Conservation (phyloP, 2,329 filamentous ascomycete genomes). For the Fusarium vanettenii region DNA sequence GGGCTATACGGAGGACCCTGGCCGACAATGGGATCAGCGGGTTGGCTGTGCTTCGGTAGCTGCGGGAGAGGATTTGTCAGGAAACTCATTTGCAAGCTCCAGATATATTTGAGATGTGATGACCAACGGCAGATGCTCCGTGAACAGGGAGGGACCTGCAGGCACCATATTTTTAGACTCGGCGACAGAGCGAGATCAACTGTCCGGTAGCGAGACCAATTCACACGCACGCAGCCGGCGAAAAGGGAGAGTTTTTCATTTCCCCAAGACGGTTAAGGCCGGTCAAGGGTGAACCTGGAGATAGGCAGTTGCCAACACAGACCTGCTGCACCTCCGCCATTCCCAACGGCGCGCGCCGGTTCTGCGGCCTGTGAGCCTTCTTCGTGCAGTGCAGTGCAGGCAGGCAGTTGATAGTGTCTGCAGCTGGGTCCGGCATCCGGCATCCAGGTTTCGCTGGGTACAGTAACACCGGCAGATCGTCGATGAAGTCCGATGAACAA, state of each 20-base stretch:
- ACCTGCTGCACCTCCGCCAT: conserved; percentile 10
- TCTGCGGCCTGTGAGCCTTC: conserved; percentile 15
- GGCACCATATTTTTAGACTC: conserved; percentile 11
- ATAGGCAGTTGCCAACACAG: conserved; percentile 1
- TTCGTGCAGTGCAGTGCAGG: background rate
- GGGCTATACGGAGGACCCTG: conserved; percentile 8
- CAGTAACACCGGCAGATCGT: conserved; percentile 33
- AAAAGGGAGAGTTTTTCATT: conserved; percentile 25
- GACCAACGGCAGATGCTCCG: conserved; percentile 12
- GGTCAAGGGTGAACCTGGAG: conserved; percentile 12
- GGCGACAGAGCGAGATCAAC: background rate
- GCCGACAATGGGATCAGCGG: conserved; percentile 3
- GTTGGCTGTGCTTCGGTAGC: conserved; percentile 6
- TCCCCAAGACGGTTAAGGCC: background rate
- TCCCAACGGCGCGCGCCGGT: conserved; percentile 6
- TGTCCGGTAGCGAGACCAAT: conserved; percentile 15
- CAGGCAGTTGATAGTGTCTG: conserved; percentile 13
- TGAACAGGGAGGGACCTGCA: conserved; percentile 10
- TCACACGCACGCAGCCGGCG: background rate
- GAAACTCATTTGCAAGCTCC: conserved; percentile 6
- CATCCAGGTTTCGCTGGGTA: conserved; percentile 2
- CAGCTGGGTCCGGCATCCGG: conserved; percentile 16
- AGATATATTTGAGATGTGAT: conserved; percentile 16
- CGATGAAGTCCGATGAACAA: conserved; percentile 29
- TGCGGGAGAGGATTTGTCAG: conserved; percentile 9